Base-by-base conservation (phyloP, 1,139 yeast genomes). In the Candida glucosophila region DNA sequence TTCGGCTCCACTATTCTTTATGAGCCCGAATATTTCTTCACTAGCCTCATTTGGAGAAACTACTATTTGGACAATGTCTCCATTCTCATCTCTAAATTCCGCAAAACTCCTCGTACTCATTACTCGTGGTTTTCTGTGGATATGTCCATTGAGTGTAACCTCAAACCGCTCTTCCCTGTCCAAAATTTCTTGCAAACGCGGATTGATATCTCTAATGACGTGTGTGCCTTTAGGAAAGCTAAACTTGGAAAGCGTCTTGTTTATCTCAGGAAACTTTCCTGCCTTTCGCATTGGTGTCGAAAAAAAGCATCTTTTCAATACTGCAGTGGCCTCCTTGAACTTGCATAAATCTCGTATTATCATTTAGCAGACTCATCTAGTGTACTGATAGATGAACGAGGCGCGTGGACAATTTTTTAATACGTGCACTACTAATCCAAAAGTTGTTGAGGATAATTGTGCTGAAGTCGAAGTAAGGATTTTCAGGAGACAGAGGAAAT, bases 101-200 rank as follows among this genome's bases (percentile, higher is more conserved):
- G 81, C 92, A 58, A 88, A 88, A 3, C 55, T 71, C 65, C 49
- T 71, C 11, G 47, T 44, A 5, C 67, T 52, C 43, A 55, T 44
- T 3, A 58, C 40, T 26, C 67, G 67, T 0, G 95, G 90, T 37
- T 77, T 77, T 20, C 70, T 63, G 41, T 83, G 74, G 14, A 88
- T 67, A 81, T 95, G 92, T 0, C 97, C 97, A 41, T 80, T 70
- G 12, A 82, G 41, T 2, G 60, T 53, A 7, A 68, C 53, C n/a
- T 30, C 30, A 3, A 26, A 24, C 16, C 26, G 32, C 17, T 19
- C 29, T 11, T 26, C 29, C n/a, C 27, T 28, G 1, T 7, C n/a
- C 23, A 37, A 32, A 14, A 27, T 40, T 11, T n/a, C 15, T 6
- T 37, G 43, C 9, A 44, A 23, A 10, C 43, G 29, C 8, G 25